Base-by-base conservation (phyloP, 2,329 filamentous ascomycete genomes). In the Botrytis tulipae region DNA sequence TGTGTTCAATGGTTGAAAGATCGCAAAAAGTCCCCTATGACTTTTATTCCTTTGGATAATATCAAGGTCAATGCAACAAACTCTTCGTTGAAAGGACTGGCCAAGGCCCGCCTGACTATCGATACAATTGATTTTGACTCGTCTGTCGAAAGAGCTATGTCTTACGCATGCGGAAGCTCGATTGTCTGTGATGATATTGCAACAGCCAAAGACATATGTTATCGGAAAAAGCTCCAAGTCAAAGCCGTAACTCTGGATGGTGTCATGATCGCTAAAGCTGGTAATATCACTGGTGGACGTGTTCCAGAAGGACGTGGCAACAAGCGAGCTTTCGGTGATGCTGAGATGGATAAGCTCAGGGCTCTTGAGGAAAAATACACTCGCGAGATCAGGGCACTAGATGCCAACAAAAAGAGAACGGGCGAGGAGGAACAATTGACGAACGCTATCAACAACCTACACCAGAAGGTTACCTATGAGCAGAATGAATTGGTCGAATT, bases 121-220 rank as follows among this genome's bases (percentile, higher is more conserved):
- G 96, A 99, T 82, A 97, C 94, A 0, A 95, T 99, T 78, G 94
- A 97, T 80, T 99, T 96, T 80, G 96, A 98, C 78, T 88, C 92
- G 4, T 89, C 92, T 1, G 88, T 97, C 68, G 94, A 98, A 81
- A 92, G 96, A 76, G 97, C 95, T 48, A 97, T 99, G 85, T 93
- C 92, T 35, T 98, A 97, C 81, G 95, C 95, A 40, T 99, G 96
- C 79, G 95, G 95, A 48, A 97, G 94, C 82, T 94, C 95, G 7
- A 93, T 99, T 76, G 94, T 99, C 8, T 98, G 95, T 80, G 96
- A 99, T 82, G 93, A 89, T 72, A 86, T 98, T 51, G 88, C 92
- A 6, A 91, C 96, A 71, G 96, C 96, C 42, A 97, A 97, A 82
- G 89, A 95, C 73, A 91, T 99, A 63, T 95, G 94, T 80, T 98